Evolutionary conservation across 2,329 filamentous ascomycete species (phyloP).

Genomic region (Polychaeton citri): DNA sequence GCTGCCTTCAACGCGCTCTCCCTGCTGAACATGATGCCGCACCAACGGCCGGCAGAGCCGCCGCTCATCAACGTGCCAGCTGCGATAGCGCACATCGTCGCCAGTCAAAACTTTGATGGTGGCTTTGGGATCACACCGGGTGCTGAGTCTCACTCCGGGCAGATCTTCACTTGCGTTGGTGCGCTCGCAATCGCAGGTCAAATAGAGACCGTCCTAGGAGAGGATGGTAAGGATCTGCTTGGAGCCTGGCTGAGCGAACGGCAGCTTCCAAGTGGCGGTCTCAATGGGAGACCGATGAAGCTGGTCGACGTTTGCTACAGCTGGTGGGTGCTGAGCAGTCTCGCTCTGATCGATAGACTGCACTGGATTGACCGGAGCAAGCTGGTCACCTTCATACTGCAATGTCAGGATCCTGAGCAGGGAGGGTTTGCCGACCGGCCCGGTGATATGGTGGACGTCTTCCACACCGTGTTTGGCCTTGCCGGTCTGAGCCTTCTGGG

Average conservation of each 20-base stretch:
- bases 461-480: conserved; percentile 83
- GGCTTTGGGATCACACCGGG: conserved; percentile 83
- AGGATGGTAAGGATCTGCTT: conserved; percentile 56
- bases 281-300: conserved; percentile 94
- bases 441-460: conserved; percentile 92
- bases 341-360: conserved; percentile 74
- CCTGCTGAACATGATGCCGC: conserved; percentile 56
- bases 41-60: conserved; percentile 11
- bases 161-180: conserved; percentile 88
- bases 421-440: conserved; percentile 86
- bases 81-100: conserved; percentile 64
- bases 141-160: conserved; percentile 86
- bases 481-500: conserved; percentile 76
- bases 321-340: conserved; percentile 93
- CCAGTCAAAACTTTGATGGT: conserved; percentile 87
- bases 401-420: conserved; percentile 70
- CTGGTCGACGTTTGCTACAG: conserved; percentile 95
- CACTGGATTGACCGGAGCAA: conserved; percentile 88
- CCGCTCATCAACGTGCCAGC: conserved; percentile 60
- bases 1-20: conserved; percentile 81
- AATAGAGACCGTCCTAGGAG: conserved; percentile 55
- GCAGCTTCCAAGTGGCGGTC: conserved; percentile 71
- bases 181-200: conserved; percentile 72
- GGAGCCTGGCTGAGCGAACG: conserved; percentile 88
- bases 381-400: conserved; percentile 68